These are phyloP conservation scores for Cyberlindnera mrakii DNA, from an alignment of 805 yeast genomes.

Conservation along the genomic window DNA sequence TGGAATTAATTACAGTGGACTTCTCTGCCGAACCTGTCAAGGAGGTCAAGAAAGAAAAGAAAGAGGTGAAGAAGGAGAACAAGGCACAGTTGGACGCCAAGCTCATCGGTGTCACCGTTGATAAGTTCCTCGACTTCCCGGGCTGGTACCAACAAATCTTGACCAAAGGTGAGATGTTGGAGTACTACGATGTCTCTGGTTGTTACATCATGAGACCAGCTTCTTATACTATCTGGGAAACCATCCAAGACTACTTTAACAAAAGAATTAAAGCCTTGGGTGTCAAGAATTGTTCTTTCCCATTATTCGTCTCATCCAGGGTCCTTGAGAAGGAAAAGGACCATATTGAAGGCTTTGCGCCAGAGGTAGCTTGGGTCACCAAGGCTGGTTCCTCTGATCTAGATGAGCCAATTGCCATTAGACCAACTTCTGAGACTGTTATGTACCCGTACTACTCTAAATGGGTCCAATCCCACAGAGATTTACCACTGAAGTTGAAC, in stretches of 20 bases:
- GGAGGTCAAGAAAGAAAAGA: slow-evolving; percentile 22
- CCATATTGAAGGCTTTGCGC: slow-evolving; percentile 98
- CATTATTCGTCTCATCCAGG: slow-evolving; percentile 91
- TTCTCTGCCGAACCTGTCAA: slow-evolving; percentile 35
- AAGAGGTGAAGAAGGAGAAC: slow-evolving; percentile 21
- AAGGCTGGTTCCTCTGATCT: slow-evolving; percentile 89
- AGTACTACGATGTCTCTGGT: slow-evolving; percentile 97
- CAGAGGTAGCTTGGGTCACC: slow-evolving; percentile 99
- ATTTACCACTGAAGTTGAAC: slow-evolving; percentile 89
- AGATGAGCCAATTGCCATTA: slow-evolving; percentile 97
- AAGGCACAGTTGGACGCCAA: slow-evolving; percentile 73
- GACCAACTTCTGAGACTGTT: slow-evolving; percentile 99
- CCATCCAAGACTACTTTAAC: slow-evolving; percentile 85
- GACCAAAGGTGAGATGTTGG: slow-evolving; percentile 97
- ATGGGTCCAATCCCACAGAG: slow-evolving; percentile 98
- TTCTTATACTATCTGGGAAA: slow-evolving; percentile 92
- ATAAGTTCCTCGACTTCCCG: slow-evolving; percentile 86
- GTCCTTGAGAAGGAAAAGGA: slow-evolving; percentile 97
- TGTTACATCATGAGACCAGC: slow-evolving; percentile 97
- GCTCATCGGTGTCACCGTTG: slow-evolving; percentile 92
- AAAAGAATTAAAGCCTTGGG: slow-evolving; percentile 76
- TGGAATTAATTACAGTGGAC: slow-evolving; percentile 52
- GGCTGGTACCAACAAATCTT: slow-evolving; percentile 97
- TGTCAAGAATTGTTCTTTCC: slow-evolving; percentile 94
- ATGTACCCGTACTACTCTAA: slow-evolving; percentile 99